Conservation (phyloP, 2,329 filamentous ascomycete genomes). For the Stagonosporopsis rhizophila region DNA sequence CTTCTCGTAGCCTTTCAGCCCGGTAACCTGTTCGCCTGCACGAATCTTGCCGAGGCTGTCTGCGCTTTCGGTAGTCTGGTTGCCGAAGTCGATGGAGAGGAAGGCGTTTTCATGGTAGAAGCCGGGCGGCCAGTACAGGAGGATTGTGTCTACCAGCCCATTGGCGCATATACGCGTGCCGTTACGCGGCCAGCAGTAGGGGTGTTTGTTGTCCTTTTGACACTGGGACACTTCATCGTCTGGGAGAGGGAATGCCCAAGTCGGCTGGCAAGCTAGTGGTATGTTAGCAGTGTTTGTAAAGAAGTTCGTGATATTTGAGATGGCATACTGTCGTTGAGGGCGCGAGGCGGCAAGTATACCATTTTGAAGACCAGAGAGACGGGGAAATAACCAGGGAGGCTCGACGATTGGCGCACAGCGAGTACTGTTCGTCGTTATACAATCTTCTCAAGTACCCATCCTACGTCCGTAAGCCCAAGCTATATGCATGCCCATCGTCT, state of each 20-base stretch:
- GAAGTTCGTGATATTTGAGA: background rate
- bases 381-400: background rate
- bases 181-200: conserved; percentile 30
- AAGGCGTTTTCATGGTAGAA: conserved; percentile 20
- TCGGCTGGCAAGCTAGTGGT: background rate
- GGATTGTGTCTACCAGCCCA: background rate
- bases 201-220: conserved; percentile 20
- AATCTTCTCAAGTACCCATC: background rate
- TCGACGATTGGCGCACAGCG: background rate
- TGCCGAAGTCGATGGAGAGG: conserved; percentile 14
- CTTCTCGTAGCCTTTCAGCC: background rate
- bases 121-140: conserved; percentile 24
- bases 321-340: background rate
- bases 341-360: conserved; percentile 1
- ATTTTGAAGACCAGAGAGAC: background rate
- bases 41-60: background rate
- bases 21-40: background rate
- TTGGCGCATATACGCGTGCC: conserved; percentile 25
- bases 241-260: background rate
- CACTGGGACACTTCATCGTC: conserved; percentile 15
- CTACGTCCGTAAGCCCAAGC: background rate
- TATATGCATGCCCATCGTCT: background rate
- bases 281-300: background rate
- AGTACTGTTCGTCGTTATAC: background rate
- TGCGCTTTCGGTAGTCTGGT: background rate